Conservation (phyloP, 805 yeast genomes). For the Kodamaea laetipori region DNA sequence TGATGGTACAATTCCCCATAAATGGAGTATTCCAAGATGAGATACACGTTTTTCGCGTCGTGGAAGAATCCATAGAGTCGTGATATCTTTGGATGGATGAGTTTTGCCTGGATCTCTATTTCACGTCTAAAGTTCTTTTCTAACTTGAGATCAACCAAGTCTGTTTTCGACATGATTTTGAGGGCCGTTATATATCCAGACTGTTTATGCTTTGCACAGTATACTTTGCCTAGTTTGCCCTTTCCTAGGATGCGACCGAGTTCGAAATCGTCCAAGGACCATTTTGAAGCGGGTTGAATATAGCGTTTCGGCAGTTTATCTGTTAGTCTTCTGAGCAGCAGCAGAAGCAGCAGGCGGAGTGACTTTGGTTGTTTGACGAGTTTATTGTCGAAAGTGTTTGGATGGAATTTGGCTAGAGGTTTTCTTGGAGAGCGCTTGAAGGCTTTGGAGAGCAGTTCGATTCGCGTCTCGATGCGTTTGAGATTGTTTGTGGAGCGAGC, state of each 20-base stretch:
- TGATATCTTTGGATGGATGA: slow-evolving; percentile 79
- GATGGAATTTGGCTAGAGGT: slow-evolving; percentile 19
- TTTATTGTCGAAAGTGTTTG: slow-evolving; percentile 15
- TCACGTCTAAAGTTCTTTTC: slow-evolving; percentile 88
- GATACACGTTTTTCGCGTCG: slow-evolving; percentile 76
- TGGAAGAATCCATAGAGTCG: slow-evolving; percentile 83
- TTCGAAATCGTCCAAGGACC: slow-evolving; percentile 65
- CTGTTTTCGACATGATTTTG: slow-evolving; percentile 86
- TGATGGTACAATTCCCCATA: slow-evolving; percentile 84
- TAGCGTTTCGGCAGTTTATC: slow-evolving; percentile 4
- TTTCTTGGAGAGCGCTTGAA: slow-evolving; percentile 13
- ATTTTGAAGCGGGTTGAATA: slow-evolving; percentile 4
- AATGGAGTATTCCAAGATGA: slow-evolving; percentile 81
- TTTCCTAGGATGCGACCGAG: slow-evolving; percentile 86
- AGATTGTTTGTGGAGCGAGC: slow-evolving; percentile 16
- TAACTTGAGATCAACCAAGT: slow-evolving; percentile 69
- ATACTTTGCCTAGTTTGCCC: slow-evolving; percentile 92
- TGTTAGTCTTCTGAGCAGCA: slow-evolving; percentile 2
- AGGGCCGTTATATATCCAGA: slow-evolving; percentile 85
- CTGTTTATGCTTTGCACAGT: slow-evolving; percentile 75
- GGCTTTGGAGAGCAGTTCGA: slow-evolving; percentile 19
- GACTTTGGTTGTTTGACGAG: slow-evolving; percentile 3
- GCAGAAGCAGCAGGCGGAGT: slow-evolving; percentile 5
- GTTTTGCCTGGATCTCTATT: slow-evolving; percentile 82
- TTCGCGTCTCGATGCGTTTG: slow-evolving; percentile 23